Base-by-base conservation (phyloP, 2,329 filamentous ascomycete species). In the Clonostachys byssicola region DNA sequence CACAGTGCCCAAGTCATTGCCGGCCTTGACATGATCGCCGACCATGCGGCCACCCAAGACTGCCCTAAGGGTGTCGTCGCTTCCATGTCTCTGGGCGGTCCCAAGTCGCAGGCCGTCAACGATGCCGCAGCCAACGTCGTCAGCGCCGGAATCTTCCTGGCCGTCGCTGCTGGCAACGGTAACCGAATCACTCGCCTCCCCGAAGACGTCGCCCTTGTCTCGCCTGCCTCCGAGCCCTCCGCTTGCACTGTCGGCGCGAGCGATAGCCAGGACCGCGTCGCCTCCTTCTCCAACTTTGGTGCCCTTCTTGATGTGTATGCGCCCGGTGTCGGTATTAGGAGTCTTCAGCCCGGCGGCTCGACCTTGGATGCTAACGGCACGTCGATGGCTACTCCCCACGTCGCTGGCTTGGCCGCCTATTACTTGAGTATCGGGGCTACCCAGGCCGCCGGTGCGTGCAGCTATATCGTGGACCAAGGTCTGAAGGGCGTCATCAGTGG, bases 131-230 rank as follows among this genome's bases (percentile, higher is more conserved):
- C 70, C 39, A 64, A 61, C 30, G 74, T 76, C 44, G 71, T 71
- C 55, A n/a, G 14, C 17, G 54, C 56, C 20, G 56, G 59, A 2
- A 63, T 83, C 34, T 69, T 78, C 44, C 68, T 74, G 3, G 73
- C 76, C 34, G 77, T 79, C 1, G 77, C 79, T 5, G 78, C 79
- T 17, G 80, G 80, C n/a, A 81, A 81, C 58, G 64, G 65, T n/a
- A 64, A 75, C 47, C 17, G 18, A 69, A 75, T 18, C 60, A 30
- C 23, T 8, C 23, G 23, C 23, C 23, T 16, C 62, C 65, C 47
- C 56, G 67, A 68, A 2, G 44, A 45, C 12, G 56, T 55, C 36
- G 40, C 56, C 7, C 59, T 63, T 51, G 64, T 58, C 42, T 80
- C 76, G 0, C 77, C 77, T 2, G 76, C 74, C 3, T 74, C 71